Percentiles rank a stretch among this genome's conserved stretches.
Evolutionary conservation across 257 asterid genomes (phyloP).

Genomic region (Buddleja alternifolia): DNA sequence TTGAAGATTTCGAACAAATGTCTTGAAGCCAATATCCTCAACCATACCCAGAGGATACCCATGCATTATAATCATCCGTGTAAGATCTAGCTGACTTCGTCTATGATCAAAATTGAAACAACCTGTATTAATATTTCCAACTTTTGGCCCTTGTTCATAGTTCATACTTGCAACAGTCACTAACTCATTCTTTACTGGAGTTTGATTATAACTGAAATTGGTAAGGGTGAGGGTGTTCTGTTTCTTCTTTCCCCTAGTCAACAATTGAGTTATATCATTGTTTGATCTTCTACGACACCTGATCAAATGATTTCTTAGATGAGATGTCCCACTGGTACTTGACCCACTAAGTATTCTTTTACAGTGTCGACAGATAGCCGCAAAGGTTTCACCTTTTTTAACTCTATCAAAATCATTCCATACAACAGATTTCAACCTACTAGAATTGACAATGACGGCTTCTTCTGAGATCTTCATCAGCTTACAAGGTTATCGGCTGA

Average conservation of each 20-base stretch:
- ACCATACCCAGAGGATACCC: slow-evolving; percentile 88
- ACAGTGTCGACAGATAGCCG: slow-evolving; percentile 87
- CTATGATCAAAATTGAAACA: slow-evolving; percentile 60
- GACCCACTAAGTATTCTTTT: slow-evolving; percentile 92
- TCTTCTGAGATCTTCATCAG: slow-evolving; percentile 82
- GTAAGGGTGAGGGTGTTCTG: slow-evolving; percentile 55
- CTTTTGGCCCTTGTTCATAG: slow-evolving; percentile 47
- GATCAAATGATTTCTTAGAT: slow-evolving; percentile 86
- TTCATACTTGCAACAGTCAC: slow-evolving; percentile 55
- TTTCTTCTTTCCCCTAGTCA: slow-evolving; percentile 77
- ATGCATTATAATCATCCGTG: slow-evolving; percentile 90
- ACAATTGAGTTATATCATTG: slow-evolving; percentile 59
- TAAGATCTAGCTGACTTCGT: slow-evolving; percentile 72
- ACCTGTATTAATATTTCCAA: slow-evolving; percentile 42
- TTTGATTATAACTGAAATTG: slow-evolving; percentile 45
- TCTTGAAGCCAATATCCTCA: slow-evolving; percentile 83
- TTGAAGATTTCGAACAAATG: slow-evolving; percentile 79
- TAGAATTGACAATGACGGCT: slow-evolving; percentile 69
- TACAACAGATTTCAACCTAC: slow-evolving; percentile 83
- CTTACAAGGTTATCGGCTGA: slow-evolving; percentile 3
- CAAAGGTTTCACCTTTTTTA: slow-evolving; percentile 74
- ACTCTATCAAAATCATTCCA: slow-evolving; percentile 98
- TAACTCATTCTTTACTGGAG: slow-evolving; percentile 52
- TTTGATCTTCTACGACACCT: slow-evolving; percentile 80
- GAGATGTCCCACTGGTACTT: slow-evolving; percentile 95